These are phyloP conservation scores for Chaetoceros tenuissimus DNA, from an alignment of 108 stramenopile genomes.

Conservation along the genomic window DNA sequence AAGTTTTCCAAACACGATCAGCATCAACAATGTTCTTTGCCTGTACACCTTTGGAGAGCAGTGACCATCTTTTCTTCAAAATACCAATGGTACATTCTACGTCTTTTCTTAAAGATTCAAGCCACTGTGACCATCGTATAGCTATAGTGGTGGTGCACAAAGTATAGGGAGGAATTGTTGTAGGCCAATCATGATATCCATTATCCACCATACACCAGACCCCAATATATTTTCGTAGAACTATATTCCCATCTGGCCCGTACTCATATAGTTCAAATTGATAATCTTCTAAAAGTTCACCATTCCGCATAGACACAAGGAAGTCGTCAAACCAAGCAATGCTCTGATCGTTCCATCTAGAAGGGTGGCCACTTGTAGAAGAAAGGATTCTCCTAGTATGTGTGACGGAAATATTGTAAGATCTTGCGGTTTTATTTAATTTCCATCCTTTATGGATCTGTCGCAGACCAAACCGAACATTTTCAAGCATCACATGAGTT, in stretches of 20 bases:
- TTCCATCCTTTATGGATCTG: constrained; percentile 2
- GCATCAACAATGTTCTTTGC: constrained; percentile 11
- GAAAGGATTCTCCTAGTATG: not conserved
- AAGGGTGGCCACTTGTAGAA: constrained; percentile 1
- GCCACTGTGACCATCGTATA: constrained; percentile 5
- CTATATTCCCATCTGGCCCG: not conserved
- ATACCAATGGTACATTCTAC: constrained; percentile 44
- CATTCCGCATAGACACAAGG: not conserved
- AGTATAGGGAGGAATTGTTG: constrained; percentile 2
- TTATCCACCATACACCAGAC: constrained; percentile 1
- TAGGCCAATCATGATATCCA: not conserved
- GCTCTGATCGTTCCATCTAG: constrained; percentile 1
- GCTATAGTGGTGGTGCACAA: too few relatives aligned
- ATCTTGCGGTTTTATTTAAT: not conserved
- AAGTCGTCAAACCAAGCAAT: not conserved
- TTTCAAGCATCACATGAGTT: constrained; percentile 7
- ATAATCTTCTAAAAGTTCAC: not conserved
- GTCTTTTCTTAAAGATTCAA: constrained; percentile 38
- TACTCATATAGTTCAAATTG: not conserved
- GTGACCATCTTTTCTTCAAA: constrained; percentile 16
- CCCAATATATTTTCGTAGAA: not conserved
- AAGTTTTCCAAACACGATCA: constrained; percentile 19
- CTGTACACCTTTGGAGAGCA: constrained; percentile 14
- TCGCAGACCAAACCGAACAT: not conserved
- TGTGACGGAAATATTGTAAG: constrained; percentile 2